These are phyloP conservation scores for Neurospora crassa DNA, from an alignment of 2,329 filamentous ascomycete species.

Conservation along the genomic window DNA sequence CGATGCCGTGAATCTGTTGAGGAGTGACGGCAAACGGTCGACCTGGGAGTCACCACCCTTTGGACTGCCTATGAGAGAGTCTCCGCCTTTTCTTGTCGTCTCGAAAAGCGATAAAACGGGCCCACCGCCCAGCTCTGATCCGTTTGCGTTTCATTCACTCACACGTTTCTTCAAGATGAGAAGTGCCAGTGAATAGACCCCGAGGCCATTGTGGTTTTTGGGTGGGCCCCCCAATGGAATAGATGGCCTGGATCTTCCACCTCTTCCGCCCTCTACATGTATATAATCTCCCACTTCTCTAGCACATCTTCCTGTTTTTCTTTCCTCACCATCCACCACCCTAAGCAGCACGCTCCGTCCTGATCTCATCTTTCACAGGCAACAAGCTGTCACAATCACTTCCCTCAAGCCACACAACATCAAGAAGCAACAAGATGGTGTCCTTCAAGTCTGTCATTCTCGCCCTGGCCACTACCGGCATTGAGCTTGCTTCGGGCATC, in stretches of 20 bases:
- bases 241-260: neutral
- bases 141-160: neutral
- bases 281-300: neutral
- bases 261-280: neutral
- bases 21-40: neutral
- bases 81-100: neutral
- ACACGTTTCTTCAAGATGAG: neutral
- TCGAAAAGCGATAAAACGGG: neutral
- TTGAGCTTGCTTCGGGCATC: neutral
- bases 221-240: neutral
- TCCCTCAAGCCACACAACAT: fast-evolving
- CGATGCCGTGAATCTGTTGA: neutral
- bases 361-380: neutral
- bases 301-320: neutral
- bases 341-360: neutral
- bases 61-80: neutral
- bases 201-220: neutral
- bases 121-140: neutral
- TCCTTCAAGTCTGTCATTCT: neutral
- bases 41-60: neutral
- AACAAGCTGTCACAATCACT: neutral
- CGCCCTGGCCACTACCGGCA: neutral
- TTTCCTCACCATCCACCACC: neutral
- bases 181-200: neutral
- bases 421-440: neutral